Percentiles rank a stretch among this genome's conserved stretches.
Conservation (phyloP, 2,329 filamentous ascomycete species). For the Diaporthe sp. region DNA sequence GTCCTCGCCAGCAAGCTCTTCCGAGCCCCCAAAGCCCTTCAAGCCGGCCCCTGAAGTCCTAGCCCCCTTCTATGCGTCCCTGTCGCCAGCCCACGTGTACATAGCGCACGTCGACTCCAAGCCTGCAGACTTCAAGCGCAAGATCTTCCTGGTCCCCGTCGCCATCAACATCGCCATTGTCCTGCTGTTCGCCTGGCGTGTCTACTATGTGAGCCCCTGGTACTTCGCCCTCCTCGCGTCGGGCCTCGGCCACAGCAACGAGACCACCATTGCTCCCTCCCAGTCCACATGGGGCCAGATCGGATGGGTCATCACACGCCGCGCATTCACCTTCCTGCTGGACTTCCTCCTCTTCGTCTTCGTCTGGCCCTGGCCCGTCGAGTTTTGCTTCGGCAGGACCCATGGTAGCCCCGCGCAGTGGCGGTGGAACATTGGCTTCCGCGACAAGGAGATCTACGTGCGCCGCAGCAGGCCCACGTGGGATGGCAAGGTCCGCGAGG, state of each 20-base stretch:
- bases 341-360: constrained; percentile 79
- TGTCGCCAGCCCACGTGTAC: constrained; percentile 81
- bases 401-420: constrained; percentile 76
- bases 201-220: constrained; percentile 76
- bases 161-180: constrained; percentile 79
- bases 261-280: constrained; percentile 73
- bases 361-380: constrained; percentile 79
- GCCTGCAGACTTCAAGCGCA: constrained; percentile 78
- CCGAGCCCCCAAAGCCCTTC: constrained; percentile 74
- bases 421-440: constrained; percentile 82
- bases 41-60: constrained; percentile 73
- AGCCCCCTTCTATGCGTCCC: constrained; percentile 72
- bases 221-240: constrained; percentile 78
- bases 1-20: constrained; percentile 44
- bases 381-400: constrained; percentile 74
- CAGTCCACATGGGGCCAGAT: constrained; percentile 70
- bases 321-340: constrained; percentile 76
- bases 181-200: constrained; percentile 74
- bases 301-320: constrained; percentile 66
- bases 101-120: constrained; percentile 85
- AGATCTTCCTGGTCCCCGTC: constrained; percentile 85
- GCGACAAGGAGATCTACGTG: constrained; percentile 84
- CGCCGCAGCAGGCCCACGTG: constrained; percentile 78
- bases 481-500: constrained; percentile 71
- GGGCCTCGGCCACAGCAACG: constrained; percentile 74